Conservation (phyloP, 2,329 filamentous ascomycete species). For the Stemphylium vesicarium region DNA sequence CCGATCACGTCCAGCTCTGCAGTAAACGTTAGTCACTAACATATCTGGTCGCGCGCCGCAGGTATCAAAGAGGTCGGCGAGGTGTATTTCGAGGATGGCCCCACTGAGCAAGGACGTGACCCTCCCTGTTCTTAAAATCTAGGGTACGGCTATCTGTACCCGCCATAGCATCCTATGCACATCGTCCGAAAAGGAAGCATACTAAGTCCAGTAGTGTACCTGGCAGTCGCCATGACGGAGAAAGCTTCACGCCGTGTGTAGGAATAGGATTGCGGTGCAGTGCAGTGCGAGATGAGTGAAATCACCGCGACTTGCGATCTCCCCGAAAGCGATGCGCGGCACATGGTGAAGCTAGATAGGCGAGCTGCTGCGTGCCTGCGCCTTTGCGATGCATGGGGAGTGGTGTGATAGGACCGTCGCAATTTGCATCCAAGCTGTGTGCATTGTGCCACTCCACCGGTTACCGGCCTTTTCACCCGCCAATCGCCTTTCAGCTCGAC, state of each 20-base stretch:
- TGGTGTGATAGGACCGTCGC: slow-evolving; percentile 4
- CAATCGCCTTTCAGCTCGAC: background rate
- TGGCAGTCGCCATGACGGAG: background rate
- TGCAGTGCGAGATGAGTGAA: background rate
- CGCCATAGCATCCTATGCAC: slow-evolving; percentile 6
- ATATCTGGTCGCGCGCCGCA: background rate
- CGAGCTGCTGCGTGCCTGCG: slow-evolving; percentile 13
- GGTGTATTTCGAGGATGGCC: background rate
- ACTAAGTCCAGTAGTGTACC: slow-evolving; percentile 7
- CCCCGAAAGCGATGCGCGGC: background rate
- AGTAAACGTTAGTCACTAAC: slow-evolving; percentile 1
- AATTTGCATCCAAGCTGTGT: background rate
- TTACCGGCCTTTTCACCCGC: background rate
- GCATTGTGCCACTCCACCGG: background rate
- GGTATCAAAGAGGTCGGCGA: slow-evolving; percentile 5
- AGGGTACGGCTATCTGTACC: slow-evolving; percentile 7
- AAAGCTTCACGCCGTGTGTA: background rate
- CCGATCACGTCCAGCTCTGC: background rate
- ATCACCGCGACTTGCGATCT: background rate
- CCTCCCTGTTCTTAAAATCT: slow-evolving; percentile 6
- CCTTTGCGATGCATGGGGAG: background rate
- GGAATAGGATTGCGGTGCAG: background rate
- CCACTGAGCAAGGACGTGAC: slow-evolving; percentile 5
- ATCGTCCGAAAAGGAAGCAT: slow-evolving; percentile 13
- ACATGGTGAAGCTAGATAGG: slow-evolving; percentile 7